phyloP scores from a whole-genome alignment of 169 alveolate species.

The Cryptosporidium baileyi region DNA sequence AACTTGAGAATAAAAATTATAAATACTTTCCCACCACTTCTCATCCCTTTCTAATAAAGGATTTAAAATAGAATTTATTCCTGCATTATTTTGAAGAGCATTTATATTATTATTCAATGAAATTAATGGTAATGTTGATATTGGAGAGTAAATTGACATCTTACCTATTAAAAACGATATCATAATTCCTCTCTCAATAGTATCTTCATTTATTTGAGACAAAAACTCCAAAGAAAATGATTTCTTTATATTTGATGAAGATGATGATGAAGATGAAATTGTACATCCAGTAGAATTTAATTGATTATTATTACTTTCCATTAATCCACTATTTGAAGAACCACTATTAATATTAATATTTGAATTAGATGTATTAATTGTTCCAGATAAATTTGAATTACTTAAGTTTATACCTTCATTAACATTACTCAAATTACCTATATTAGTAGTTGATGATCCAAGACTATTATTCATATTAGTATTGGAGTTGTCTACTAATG shows the following conservation, averaged over 20 bases:
- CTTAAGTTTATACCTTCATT: background rate
- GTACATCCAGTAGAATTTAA: background rate
- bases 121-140: background rate
- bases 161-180: slow-evolving; percentile 33
- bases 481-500: no score
- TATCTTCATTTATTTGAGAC: slow-evolving; percentile 5
- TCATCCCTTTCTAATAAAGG: slow-evolving; percentile 42
- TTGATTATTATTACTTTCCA: background rate
- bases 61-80: background rate
- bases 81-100: no score
- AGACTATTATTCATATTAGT: no score
- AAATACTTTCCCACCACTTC: slow-evolving; percentile 55
- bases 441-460: background rate
- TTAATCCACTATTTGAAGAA: background rate
- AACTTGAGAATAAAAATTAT: slow-evolving; percentile 25
- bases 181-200: background rate
- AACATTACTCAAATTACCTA: background rate
- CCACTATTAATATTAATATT: background rate
- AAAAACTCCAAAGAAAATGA: slow-evolving; percentile 50
- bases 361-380: background rate
- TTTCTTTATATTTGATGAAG: slow-evolving; percentile 2
- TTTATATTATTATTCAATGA: no score
- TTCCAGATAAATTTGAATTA: background rate
- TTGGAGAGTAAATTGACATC: slow-evolving; percentile 19
- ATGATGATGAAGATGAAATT: background rate